Percentiles rank a stretch among this genome's conserved stretches.
Evolutionary conservation across 805 yeast species (phyloP).

Genomic region (Dipodascus albidus): DNA sequence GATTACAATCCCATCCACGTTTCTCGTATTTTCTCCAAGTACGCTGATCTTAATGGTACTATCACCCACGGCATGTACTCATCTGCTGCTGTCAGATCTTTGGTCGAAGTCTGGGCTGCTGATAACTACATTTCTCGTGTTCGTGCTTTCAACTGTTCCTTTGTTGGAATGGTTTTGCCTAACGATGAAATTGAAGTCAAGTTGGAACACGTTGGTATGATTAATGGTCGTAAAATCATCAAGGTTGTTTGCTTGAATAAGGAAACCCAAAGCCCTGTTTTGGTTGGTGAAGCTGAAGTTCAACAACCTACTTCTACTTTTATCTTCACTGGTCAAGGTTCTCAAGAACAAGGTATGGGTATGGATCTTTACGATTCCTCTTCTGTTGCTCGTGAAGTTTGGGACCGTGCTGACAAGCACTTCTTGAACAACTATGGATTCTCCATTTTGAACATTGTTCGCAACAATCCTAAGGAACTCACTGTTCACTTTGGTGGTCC

Average conservation of each 20-base stretch:
- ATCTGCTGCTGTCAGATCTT: conserved; percentile 86
- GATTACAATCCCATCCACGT: conserved; percentile 98
- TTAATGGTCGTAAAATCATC: conserved; percentile 95
- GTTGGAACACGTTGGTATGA: conserved; percentile 96
- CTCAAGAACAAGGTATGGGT: conserved; percentile 99
- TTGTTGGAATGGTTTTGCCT: conserved; percentile 96
- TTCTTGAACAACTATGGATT: conserved; percentile 91
- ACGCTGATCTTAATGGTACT: conserved; percentile 92
- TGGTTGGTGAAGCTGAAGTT: conserved; percentile 94
- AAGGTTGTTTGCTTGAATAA: conserved; percentile 81
- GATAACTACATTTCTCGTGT: conserved; percentile 93
- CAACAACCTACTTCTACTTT: conserved; percentile 96
- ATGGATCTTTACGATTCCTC: conserved; percentile 92
- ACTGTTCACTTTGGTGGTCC: conserved; percentile 98
- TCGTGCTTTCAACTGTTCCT: conserved; percentile 81
- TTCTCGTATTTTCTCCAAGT: conserved; percentile 84
- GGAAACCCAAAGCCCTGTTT: conserved; percentile 65
- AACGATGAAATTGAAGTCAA: conserved; percentile 79
- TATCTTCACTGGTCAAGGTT: conserved; percentile 99
- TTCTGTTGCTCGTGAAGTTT: conserved; percentile 84
- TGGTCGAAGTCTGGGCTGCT: conserved; percentile 98
- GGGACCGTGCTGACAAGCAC: conserved; percentile 97
- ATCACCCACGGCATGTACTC: conserved; percentile 99
- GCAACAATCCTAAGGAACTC: conserved; percentile 88
- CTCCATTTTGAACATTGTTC: conserved; percentile 91